phyloP scores from a whole-genome alignment of 495 filamentous ascomycete species.

The Trichocladium uniseriatum region DNA sequence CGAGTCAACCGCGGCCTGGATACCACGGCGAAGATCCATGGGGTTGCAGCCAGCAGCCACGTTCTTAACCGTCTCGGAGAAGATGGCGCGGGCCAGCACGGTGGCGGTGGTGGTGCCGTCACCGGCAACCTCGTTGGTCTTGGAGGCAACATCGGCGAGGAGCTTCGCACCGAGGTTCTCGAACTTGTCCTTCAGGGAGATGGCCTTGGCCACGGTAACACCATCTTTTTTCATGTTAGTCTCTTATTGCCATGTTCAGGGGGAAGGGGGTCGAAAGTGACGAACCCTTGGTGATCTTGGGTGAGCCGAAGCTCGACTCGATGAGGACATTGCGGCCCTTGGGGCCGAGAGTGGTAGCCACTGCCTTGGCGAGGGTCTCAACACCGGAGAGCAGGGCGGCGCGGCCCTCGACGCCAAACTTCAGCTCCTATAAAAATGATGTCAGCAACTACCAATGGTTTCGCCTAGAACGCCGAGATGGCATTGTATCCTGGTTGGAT shows the following conservation, averaged over 20 bases:
- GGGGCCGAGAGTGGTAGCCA: constrained; percentile 91
- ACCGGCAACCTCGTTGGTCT: constrained; percentile 98
- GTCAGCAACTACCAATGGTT: constrained; percentile 8
- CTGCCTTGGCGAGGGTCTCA: constrained; percentile 91
- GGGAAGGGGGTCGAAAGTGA: too few species aligned
- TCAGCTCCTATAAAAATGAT: constrained; percentile 61
- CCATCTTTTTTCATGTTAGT: constrained; percentile 52
- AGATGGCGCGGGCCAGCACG: constrained; percentile 94
- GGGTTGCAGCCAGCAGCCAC: constrained; percentile 99
- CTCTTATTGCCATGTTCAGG: too few species aligned
- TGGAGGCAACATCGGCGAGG: constrained; percentile 94
- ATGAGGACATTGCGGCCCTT: constrained; percentile 98
- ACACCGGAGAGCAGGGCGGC: constrained; percentile 86
- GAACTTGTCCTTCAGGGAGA: constrained; percentile 95
- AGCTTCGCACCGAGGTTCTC: constrained; percentile 97
- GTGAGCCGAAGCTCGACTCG: constrained; percentile 93
- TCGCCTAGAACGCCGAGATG: too few species aligned
- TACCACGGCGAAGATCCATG: constrained; percentile 95
- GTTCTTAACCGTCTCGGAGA: constrained; percentile 99
- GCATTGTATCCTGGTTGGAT: too few species aligned
- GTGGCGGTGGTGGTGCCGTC: constrained; percentile 98
- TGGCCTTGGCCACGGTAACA: constrained; percentile 88
- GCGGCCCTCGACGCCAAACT: constrained; percentile 93
- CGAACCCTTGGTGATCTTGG: constrained; percentile 98
- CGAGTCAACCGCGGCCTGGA: constrained; percentile 89